Base-by-base conservation (phyloP, 2,329 filamentous ascomycete genomes). In the Beauveria varroae region DNA sequence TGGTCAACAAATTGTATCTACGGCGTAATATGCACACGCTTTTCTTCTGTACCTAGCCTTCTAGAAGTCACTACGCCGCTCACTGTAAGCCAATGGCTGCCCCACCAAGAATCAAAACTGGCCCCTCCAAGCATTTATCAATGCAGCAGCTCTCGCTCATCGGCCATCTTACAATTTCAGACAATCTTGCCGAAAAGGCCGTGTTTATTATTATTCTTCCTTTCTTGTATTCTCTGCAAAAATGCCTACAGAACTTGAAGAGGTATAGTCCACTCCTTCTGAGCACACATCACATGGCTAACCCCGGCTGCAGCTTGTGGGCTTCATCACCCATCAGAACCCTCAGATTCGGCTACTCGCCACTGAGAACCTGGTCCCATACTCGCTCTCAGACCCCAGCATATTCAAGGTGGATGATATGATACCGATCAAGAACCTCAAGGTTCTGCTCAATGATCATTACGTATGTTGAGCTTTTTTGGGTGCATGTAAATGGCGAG, bases 261-360 rank as follows among this genome's bases (percentile, higher is more conserved):
- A 92, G 76, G 89, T 90, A 78, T 47, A 71, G 63, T 22, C 7
- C 22, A 10, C 47, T 10, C 18, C 64, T 18, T 20, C 18, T 22
- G 60, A 47, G n/a, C 43, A 55, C 37, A 2, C 3, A 8, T 44
- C 34, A 20, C 10, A 57, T 37, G 12, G 12, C 60, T 64, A 63
- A 63, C 52, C 37, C 34, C 49, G n/a, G 50, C 28, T 34, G 61
- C 44, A 96, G 91, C 86, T 96, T 59, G 91, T 97, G 64, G 91
- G 92, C 73, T 97, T 98, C 76, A 89, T 98, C 63, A 89, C 90
- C 74, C 89, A 96, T 76, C 90, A 90, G 63, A 96, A 96, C 72
- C 91, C 91, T 47, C 90, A 96, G 72, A 91, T 98, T 65, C 86
- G 95, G 68, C 86, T 91, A 72, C 82, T 93, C 67, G 93, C 93